Percentiles rank a stretch among this genome's conserved stretches.
phyloP scores from a whole-genome alignment of 768 basidiomycete species.

The Melanogaster broomeanus region DNA sequence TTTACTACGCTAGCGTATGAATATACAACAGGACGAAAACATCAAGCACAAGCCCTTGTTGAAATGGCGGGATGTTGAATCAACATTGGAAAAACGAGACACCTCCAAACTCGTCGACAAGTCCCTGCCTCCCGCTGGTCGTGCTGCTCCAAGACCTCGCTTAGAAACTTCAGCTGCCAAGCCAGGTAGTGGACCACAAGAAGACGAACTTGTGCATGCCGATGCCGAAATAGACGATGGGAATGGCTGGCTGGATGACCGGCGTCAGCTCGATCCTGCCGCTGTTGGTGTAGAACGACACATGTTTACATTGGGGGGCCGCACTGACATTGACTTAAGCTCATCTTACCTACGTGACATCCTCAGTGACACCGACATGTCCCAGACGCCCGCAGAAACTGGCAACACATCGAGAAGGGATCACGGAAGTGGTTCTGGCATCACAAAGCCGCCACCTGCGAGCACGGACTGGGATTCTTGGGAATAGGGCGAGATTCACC shows the following conservation, averaged over 20 bases:
- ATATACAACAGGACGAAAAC: background rate
- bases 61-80: background rate
- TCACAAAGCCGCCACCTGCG: too few relatives aligned
- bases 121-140: background rate
- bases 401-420: too few relatives aligned
- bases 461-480: too few relatives aligned
- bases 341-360: too few relatives aligned
- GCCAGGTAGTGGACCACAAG: background rate
- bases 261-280: background rate
- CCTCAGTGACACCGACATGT: constrained; percentile 3
- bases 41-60: background rate
- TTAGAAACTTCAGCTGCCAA: background rate
- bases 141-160: too few relatives aligned
- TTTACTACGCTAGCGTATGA: background rate
- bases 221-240: background rate
- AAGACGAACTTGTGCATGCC: background rate
- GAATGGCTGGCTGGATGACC: background rate
- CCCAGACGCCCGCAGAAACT: background rate
- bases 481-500: too few relatives aligned
- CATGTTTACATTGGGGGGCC: background rate
- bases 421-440: too few relatives aligned
- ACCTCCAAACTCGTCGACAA: background rate
- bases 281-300: background rate
- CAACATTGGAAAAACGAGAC: background rate
- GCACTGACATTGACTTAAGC: too few relatives aligned